A percentile compares a stretch with the other conserved stretches of the same genome.
Evolutionary conservation across 1,284 basidiomycete genomes (phyloP).

Genomic region (Fomitiporia mediterranea): DNA sequence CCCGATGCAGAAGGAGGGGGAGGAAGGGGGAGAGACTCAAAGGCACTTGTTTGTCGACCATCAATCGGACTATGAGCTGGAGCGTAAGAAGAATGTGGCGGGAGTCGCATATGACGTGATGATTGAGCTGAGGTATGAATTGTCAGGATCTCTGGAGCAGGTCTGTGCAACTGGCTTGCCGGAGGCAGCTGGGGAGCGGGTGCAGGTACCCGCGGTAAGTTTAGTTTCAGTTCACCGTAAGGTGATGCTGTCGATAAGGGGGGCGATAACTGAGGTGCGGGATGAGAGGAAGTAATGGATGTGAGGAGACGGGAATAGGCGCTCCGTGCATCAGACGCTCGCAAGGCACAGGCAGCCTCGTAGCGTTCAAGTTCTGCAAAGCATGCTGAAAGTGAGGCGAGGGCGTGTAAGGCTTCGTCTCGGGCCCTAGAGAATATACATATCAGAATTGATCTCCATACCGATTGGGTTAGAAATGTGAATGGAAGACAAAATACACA

Average conservation of each 20-base stretch:
- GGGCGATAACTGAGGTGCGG: conserved; percentile 20
- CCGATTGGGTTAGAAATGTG: not conserved
- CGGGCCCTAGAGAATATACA: conserved; percentile 32
- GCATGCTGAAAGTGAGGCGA: conserved; percentile 43
- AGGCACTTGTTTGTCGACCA: not conserved
- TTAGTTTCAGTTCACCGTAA: not conserved
- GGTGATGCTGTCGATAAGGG: conserved; percentile 11
- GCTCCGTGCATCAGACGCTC: conserved; percentile 45
- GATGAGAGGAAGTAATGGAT: conserved; percentile 30
- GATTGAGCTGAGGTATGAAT: not conserved
- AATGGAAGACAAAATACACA: conserved; percentile 37
- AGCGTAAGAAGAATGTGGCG: not conserved
- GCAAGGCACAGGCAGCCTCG: conserved; percentile 41
- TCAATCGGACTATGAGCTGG: not conserved
- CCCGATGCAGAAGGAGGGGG: conserved; percentile 16
- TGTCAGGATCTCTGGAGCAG: not conserved
- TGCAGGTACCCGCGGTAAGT: not conserved
- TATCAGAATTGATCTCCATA: not conserved
- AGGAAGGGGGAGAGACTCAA: conserved; percentile 14
- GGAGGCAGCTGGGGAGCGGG: not conserved
- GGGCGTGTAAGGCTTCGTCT: conserved; percentile 52
- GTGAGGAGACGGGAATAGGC: conserved; percentile 44
- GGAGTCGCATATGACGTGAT: not conserved
- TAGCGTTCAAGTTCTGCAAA: conserved; percentile 54
- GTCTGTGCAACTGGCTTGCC: not conserved